Conservation (phyloP, 768 basidiomycete species). For the Leccinum fibrillosum region DNA sequence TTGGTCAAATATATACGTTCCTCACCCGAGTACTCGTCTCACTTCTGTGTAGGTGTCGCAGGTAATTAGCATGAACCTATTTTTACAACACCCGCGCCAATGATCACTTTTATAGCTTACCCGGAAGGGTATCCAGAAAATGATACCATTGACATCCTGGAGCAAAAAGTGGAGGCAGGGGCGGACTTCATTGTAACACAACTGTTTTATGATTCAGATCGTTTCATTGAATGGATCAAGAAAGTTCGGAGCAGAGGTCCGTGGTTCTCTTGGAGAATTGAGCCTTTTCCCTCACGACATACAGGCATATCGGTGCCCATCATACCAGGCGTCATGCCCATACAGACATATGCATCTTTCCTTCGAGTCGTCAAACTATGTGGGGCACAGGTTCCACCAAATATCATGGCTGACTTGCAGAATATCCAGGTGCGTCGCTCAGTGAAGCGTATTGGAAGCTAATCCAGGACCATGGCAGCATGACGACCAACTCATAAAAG, state of each 20-base stretch:
- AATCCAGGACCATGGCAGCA: conserved; percentile 45
- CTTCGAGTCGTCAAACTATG: conserved; percentile 87
- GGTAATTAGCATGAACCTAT: conserved; percentile 41
- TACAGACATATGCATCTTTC: conserved; percentile 95
- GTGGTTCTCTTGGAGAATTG: conserved; percentile 9
- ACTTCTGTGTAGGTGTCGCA: conserved; percentile 95
- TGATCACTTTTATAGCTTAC: conserved; percentile 53
- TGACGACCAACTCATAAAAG: conserved; percentile 92
- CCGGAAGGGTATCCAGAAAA: conserved; percentile 84
- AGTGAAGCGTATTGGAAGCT: not conserved
- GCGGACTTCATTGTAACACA: conserved; percentile 97
- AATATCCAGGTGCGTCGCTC: conserved; percentile 62
- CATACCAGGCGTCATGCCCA: conserved; percentile 96
- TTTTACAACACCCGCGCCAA: not conserved
- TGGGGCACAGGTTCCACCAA: conserved; percentile 68
- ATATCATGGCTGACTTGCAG: conserved; percentile 63
- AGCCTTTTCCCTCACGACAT: conserved; percentile 4
- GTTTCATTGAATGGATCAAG: conserved; percentile 76
- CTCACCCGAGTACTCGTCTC: conserved; percentile 68
- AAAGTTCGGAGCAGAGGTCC: conserved; percentile 71
- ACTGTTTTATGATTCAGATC: conserved; percentile 93
- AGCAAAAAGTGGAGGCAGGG: conserved; percentile 88
- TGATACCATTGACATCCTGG: conserved; percentile 64
- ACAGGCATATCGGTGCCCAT: conserved; percentile 87
- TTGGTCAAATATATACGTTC: conserved; percentile 89